These are phyloP conservation scores for Fusarium nisikadoi DNA, from an alignment of 2,329 filamentous ascomycete species.

Conservation along the genomic window DNA sequence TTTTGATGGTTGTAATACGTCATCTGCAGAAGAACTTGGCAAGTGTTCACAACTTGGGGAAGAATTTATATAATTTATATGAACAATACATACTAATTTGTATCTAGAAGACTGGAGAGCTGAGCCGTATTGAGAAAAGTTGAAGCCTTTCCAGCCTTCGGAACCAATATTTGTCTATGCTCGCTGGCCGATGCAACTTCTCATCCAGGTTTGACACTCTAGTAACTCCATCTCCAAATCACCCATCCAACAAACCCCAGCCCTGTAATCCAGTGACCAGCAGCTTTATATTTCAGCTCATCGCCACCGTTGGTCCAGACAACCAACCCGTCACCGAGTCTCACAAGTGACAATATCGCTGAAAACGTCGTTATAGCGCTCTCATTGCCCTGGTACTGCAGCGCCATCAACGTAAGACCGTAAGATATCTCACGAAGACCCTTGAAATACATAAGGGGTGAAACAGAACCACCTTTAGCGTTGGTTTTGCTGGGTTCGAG, in stretches of 20 bases:
- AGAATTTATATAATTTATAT: no score
- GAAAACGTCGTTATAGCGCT: conserved; percentile 46
- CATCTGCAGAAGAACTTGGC: neutral
- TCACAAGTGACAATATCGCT: conserved; percentile 45
- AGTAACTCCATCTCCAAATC: conserved; percentile 35
- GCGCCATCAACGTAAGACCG: conserved; percentile 43
- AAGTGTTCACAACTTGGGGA: neutral
- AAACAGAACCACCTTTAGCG: conserved; percentile 8
- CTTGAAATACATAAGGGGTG: conserved; percentile 51
- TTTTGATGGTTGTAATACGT: rapidly evolving
- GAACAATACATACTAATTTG: no score
- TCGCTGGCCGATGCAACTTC: rapidly evolving
- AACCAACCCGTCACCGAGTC: conserved; percentile 47
- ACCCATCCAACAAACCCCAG: conserved; percentile 43
- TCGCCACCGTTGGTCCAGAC: conserved; percentile 48
- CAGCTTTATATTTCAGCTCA: conserved; percentile 32
- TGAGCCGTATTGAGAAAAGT: rapidly evolving
- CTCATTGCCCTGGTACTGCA: conserved; percentile 47
- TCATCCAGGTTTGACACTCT: neutral
- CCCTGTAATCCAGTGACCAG: conserved; percentile 45
- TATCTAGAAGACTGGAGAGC: neutral
- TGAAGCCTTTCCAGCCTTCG: rapidly evolving
- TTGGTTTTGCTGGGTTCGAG: conserved; percentile 21
- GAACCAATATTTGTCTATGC: no score
- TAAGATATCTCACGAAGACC: conserved; percentile 49